These are phyloP conservation scores for Erysiphe neolycopersici DNA, from an alignment of 2,329 filamentous ascomycete genomes.

Conservation along the genomic window DNA sequence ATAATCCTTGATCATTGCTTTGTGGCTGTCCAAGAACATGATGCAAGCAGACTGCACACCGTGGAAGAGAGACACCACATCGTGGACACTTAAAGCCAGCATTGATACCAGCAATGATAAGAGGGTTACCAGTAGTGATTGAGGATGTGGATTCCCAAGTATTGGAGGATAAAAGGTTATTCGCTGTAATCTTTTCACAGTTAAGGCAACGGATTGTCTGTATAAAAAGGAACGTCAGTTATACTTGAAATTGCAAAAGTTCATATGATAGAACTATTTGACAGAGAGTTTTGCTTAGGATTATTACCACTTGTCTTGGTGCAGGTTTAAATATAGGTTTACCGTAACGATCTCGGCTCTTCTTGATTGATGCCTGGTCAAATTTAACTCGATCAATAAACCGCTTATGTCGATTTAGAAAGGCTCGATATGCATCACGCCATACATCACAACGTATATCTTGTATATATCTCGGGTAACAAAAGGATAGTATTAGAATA, in stretches of 20 bases:
- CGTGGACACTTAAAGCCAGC: conserved; percentile 37
- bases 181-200: conserved; percentile 35
- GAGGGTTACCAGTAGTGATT: conserved; percentile 19
- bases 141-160: conserved; percentile 2
- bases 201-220: conserved; percentile 45
- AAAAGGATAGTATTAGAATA: conserved; percentile 46
- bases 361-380: conserved; percentile 47
- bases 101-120: conserved; percentile 28
- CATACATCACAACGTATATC: conserved; percentile 51
- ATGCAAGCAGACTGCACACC: conserved; percentile 41
- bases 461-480: conserved; percentile 48
- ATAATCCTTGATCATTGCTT: conserved; percentile 27
- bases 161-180: conserved; percentile 12
- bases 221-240: background rate
- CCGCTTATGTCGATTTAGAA: conserved; percentile 43
- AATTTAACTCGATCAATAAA: conserved; percentile 56
- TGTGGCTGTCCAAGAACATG: conserved; percentile 32
- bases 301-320: conserved; percentile 29
- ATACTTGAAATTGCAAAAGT: background rate
- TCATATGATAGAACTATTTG: too few species aligned
- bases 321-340: conserved; percentile 34
- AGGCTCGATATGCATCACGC: conserved; percentile 43
- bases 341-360: conserved; percentile 34
- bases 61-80: conserved; percentile 37
- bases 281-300: background rate